Percentiles rank a stretch among this genome's conserved stretches.
Conservation (phyloP, 441 rosid genomes). For the Corymbia calophylla region DNA sequence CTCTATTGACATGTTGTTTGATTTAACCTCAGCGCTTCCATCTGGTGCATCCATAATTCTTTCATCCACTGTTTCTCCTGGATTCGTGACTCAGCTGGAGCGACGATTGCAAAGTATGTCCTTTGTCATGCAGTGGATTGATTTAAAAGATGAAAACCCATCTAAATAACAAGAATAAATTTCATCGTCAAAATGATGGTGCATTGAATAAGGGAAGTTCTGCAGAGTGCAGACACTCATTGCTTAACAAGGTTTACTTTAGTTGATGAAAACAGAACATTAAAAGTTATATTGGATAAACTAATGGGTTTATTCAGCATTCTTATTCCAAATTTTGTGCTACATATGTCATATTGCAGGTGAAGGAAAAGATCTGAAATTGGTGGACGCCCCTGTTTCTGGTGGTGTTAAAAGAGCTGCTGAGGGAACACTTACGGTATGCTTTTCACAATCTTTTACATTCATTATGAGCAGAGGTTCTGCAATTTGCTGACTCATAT, state of each 20-base stretch:
- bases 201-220: background rate
- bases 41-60: slow-evolving; percentile 72
- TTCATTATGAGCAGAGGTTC: background rate
- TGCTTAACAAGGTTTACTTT: background rate
- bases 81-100: slow-evolving; percentile 67
- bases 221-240: background rate
- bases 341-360: slow-evolving; percentile 25
- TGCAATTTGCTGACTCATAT: slow-evolving; percentile 11
- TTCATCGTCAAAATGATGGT: background rate
- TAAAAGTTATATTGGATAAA: background rate
- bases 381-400: slow-evolving; percentile 99
- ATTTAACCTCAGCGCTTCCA: slow-evolving; percentile 45
- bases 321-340: background rate
- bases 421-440: slow-evolving; percentile 86
- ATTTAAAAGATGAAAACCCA: background rate
- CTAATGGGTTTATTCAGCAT: background rate
- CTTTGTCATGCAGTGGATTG: background rate
- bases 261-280: background rate
- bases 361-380: slow-evolving; percentile 70
- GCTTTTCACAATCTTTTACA: slow-evolving; percentile 5
- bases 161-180: background rate
- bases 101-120: slow-evolving; percentile 67
- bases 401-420: slow-evolving; percentile 96
- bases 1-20: background rate
- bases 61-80: slow-evolving; percentile 94